phyloP scores from a whole-genome alignment of 495 filamentous ascomycete genomes.

The Aspergillus funiculosus region DNA sequence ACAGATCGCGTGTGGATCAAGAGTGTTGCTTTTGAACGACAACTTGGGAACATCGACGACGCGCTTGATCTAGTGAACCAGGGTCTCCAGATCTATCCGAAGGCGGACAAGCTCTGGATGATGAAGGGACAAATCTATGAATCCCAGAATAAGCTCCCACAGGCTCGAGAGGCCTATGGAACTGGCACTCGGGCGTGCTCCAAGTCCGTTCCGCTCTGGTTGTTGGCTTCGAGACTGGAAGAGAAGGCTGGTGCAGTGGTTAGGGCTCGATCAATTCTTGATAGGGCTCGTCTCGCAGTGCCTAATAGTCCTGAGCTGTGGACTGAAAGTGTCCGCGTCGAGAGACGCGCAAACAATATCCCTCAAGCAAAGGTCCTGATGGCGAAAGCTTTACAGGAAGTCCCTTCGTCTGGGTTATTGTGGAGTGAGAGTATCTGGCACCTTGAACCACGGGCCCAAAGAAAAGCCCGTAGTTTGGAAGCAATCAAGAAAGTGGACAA shows the following conservation, averaged over 20 bases:
- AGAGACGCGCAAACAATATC: constrained; percentile 80
- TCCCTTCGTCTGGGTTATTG: constrained; percentile 79
- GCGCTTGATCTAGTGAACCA: constrained; percentile 83
- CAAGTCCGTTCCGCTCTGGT: constrained; percentile 78
- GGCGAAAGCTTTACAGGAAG: constrained; percentile 86
- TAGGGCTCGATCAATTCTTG: constrained; percentile 87
- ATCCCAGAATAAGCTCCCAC: constrained; percentile 62
- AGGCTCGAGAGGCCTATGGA: constrained; percentile 86
- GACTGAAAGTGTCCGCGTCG: constrained; percentile 86
- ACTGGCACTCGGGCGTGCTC: constrained; percentile 83
- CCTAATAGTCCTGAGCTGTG: constrained; percentile 83
- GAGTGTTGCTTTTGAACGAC: constrained; percentile 83
- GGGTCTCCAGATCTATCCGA: constrained; percentile 82
- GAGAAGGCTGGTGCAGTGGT: constrained; percentile 78
- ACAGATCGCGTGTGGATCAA: constrained; percentile 98
- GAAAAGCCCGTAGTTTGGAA: constrained; percentile 82
- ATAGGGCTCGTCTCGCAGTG: constrained; percentile 77
- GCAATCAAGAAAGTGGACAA: constrained; percentile 96
- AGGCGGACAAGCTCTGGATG: constrained; percentile 89
- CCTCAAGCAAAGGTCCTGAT: constrained; percentile 82
- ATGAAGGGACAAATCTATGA: constrained; percentile 98
- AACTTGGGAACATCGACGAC: constrained; percentile 68
- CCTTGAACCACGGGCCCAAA: constrained; percentile 83
- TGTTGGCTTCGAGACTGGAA: constrained; percentile 81
- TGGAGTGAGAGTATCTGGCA: constrained; percentile 95